phyloP scores from a whole-genome alignment of 2,329 filamentous ascomycete species.

The Pseudocercospora fijiensis region DNA sequence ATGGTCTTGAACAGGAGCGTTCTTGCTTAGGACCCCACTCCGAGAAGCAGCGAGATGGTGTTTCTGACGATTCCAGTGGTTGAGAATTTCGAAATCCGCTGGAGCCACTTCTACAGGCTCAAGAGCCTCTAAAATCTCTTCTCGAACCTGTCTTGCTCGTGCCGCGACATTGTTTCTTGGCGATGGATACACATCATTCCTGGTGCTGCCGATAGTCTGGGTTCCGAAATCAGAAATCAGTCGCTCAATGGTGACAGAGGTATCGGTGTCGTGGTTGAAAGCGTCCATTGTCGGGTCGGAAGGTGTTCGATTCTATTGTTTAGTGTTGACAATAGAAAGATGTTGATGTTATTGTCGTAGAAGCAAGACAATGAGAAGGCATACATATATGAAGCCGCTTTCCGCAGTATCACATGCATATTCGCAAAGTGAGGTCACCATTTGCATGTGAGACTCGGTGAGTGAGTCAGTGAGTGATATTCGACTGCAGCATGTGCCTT shows the following conservation, averaged over 20 bases:
- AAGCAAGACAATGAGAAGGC: background rate
- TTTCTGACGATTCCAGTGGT: background rate
- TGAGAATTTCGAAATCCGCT: background rate
- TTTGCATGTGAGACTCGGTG: background rate
- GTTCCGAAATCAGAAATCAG: background rate
- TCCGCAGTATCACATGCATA: background rate
- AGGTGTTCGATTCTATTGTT: background rate
- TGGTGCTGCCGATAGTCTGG: background rate
- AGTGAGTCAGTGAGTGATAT: background rate
- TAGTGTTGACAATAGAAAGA: background rate
- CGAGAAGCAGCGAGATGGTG: background rate
- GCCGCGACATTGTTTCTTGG: background rate
- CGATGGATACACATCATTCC: background rate
- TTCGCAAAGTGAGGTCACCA: background rate
- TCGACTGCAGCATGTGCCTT: background rate
- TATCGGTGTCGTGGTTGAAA: background rate
- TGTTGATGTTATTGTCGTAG: background rate
- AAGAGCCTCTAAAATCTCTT: background rate
- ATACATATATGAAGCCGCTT: background rate
- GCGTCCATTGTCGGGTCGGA: background rate
- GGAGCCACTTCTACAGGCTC: background rate
- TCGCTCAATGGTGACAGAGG: background rate
- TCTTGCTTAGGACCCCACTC: background rate
- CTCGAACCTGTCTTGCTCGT: background rate
- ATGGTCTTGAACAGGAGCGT: background rate